phyloP scores from a whole-genome alignment of 1,139 yeast species.

The Yamadazyma jaroonii region DNA sequence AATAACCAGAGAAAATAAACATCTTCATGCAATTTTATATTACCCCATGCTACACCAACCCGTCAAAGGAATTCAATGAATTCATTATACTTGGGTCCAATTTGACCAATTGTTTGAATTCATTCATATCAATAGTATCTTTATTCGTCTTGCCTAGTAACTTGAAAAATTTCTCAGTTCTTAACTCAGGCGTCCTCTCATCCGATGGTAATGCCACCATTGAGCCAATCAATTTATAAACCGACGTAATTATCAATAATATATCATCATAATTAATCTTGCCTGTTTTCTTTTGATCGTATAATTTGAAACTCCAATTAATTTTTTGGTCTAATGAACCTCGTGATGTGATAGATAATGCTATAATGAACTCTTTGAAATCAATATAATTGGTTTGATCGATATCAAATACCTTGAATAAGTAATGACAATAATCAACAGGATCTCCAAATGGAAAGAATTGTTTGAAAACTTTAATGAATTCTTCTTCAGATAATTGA shows the following conservation, averaged over 20 bases:
- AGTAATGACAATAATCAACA: conserved; percentile 80
- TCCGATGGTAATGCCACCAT: conserved; percentile 93
- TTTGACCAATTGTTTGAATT: conserved; percentile 78
- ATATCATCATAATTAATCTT: conserved; percentile 72
- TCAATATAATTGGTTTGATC: conserved; percentile 82
- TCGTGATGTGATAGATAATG: conserved; percentile 82
- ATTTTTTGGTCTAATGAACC: conserved; percentile 87
- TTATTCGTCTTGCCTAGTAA: conserved; percentile 72
- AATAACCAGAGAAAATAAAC: too few relatives aligned
- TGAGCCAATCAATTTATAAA: conserved; percentile 93
- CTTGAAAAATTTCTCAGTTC: conserved; percentile 78
- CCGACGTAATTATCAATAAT: conserved; percentile 74
- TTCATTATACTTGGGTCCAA: conserved; percentile 78
- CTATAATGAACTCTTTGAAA: conserved; percentile 89
- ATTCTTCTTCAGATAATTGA: conserved; percentile 81
- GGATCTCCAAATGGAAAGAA: conserved; percentile 99
- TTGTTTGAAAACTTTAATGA: conserved; percentile 88
- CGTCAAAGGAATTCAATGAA: conserved; percentile 79
- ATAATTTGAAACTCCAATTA: conserved; percentile 82
- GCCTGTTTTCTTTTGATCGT: conserved; percentile 81
- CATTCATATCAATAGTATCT: conserved; percentile 65
- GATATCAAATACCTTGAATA: conserved; percentile 85
- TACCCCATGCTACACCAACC: conserved; percentile 47
- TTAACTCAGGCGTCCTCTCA: conserved; percentile 85
- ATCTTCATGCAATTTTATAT: too few relatives aligned